These are phyloP conservation scores for Penicillium argentinense DNA, from an alignment of 495 filamentous ascomycete species.

Conservation along the genomic window DNA sequence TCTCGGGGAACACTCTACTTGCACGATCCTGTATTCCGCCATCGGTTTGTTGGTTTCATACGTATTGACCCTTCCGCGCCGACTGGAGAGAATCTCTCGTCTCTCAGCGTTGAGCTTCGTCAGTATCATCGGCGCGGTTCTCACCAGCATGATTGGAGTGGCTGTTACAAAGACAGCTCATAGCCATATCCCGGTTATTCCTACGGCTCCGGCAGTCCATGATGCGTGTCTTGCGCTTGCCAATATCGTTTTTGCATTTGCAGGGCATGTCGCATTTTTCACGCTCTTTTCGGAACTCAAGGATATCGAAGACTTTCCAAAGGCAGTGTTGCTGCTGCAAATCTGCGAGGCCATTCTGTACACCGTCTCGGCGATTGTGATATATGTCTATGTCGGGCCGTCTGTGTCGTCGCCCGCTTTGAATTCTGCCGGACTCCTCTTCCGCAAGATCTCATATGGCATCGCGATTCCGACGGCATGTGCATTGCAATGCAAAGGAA, in stretches of 20 bases:
- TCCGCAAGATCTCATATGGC: conserved; percentile 69
- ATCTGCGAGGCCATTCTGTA: conserved; percentile 64
- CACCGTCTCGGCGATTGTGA: conserved; percentile 60
- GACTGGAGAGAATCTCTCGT: conserved; percentile 52
- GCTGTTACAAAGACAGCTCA: conserved; percentile 32
- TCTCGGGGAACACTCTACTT: conserved; percentile 58
- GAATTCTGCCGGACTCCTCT: conserved; percentile 51
- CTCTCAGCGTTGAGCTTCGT: conserved; percentile 61
- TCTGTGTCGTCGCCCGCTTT: conserved; percentile 67
- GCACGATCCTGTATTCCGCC: conserved; percentile 62
- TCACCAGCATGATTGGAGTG: conserved; percentile 63
- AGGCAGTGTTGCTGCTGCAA: conserved; percentile 59
- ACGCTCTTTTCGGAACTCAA: conserved; percentile 70
- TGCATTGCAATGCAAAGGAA: conserved; percentile 9
- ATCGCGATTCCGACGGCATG: conserved; percentile 62
- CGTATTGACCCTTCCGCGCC: conserved; percentile 60
- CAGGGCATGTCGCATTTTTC: conserved; percentile 68
- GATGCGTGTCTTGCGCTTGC: conserved; percentile 42
- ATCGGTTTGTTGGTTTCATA: conserved; percentile 60
- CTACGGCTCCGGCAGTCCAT: conserved; percentile 29
- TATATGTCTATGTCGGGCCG: conserved; percentile 66
- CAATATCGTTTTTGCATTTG: conserved; percentile 37
- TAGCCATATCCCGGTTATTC: conserved; percentile 44
- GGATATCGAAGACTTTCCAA: conserved; percentile 59
- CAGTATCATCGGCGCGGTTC: conserved; percentile 62